Base-by-base conservation (phyloP, 192 early-diverging fungal genomes). In the Lobosporangium transversale region DNA sequence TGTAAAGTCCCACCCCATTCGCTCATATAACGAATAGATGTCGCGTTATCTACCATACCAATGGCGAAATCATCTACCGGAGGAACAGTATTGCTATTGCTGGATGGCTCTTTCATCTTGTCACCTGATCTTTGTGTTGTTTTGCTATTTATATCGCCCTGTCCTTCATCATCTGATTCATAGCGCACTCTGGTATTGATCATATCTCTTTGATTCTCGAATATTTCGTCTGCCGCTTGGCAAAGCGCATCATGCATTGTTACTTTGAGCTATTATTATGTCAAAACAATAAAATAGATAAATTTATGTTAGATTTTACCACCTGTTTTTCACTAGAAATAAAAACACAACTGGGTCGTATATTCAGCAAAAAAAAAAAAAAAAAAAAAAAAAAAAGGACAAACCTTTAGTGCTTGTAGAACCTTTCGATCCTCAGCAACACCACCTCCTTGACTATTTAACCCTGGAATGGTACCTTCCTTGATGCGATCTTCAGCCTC, bases 191-290 rank as follows among this genome's bases (percentile, higher is more conserved):
- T 55, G 9, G 62, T 37, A n/a, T 76, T 42, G 0, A 76, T 65
- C 30, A 44, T 32, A 47, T 76, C 73, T 23, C 58, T 45, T 27
- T 76, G 64, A n/a, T 62, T 49, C 47, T 76, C 73, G 45, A 76
- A 62, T 7, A 76, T 57, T 12, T 56, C 65, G 27, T 76, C 73
- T 33, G 58, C 73, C 7, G 52, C 33, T 24, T 57, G 32, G 37
- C 73, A 76, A 1, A 76, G 53, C 6, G 58, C 65, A 42, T 76
- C 73, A 20, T 76, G 73, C 64, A 76, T 61, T 31, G 45, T 42
- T 0, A 67, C 51, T 23, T 67, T 76, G 45, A 76, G 58, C 73
- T 76, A 54, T 31, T 2, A 10, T 11, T 20, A 14, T 20, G 27
- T 27, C 29, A 4, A 9, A 27, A 9, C 24, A 9, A 14, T 50